Percentiles rank a stretch among this genome's conserved stretches.
phyloP scores from a whole-genome alignment of 2,329 filamentous ascomycete species.

The Polychaeton citri region DNA sequence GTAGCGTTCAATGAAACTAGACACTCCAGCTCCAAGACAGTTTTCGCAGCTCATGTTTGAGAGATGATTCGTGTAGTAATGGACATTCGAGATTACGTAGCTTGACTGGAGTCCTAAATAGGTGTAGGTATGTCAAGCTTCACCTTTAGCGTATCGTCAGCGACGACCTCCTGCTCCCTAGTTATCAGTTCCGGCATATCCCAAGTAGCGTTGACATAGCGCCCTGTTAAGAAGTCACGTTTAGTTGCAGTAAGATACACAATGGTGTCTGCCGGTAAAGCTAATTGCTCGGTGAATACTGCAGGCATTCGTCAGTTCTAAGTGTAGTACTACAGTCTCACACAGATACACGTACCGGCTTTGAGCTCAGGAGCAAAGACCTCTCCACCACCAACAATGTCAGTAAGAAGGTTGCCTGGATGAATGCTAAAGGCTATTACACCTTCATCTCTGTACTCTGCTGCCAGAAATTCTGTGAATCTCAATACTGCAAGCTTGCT shows the following conservation, averaged over 20 bases:
- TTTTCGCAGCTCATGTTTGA: too few relatives aligned
- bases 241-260: constrained; percentile 20
- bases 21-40: too few relatives aligned
- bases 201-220: constrained; percentile 25
- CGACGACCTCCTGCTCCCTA: constrained; percentile 20
- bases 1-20: too few relatives aligned
- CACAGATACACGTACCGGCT: too few relatives aligned
- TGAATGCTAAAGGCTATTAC: constrained; percentile 31
- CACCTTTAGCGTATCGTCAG: constrained; percentile 21
- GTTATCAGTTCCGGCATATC: constrained; percentile 24
- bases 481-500: constrained; percentile 33
- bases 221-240: constrained; percentile 24
- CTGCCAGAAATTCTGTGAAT: constrained; percentile 32
- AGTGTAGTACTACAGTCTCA: too few relatives aligned
- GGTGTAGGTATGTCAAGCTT: too few relatives aligned
- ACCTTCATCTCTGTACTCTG: constrained; percentile 31
- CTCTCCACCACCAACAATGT: constrained; percentile 11
- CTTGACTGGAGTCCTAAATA: too few relatives aligned
- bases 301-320: too few relatives aligned
- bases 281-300: constrained; percentile 16
- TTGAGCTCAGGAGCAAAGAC: too few relatives aligned
- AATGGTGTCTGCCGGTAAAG: constrained; percentile 18
- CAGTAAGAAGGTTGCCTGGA: constrained; percentile 34
- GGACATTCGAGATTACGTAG: too few relatives aligned
- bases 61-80: too few relatives aligned